phyloP scores from a whole-genome alignment of 1,284 basidiomycete species.

The Leccinum fallax region DNA sequence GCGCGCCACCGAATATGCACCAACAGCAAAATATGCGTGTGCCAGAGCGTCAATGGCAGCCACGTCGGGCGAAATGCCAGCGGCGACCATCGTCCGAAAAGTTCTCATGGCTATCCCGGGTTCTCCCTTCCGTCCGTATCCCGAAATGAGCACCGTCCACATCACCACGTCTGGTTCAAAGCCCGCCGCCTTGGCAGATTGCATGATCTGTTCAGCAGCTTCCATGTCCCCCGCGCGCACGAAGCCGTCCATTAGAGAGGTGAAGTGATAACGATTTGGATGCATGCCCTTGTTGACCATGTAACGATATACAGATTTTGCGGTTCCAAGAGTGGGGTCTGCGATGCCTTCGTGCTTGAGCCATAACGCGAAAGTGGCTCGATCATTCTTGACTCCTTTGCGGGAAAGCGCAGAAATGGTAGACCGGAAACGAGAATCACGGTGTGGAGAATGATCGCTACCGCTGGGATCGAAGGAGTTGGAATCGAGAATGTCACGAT shows the following conservation, averaged over 20 bases:
- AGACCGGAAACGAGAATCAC: constrained; percentile 34
- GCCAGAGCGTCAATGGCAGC: constrained; percentile 68
- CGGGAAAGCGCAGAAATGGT: constrained; percentile 48
- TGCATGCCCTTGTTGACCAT: constrained; percentile 66
- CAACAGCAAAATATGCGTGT: constrained; percentile 62
- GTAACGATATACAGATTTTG: constrained; percentile 52
- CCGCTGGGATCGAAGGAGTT: constrained; percentile 51
- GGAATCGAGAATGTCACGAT: constrained; percentile 22
- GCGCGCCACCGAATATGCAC: constrained; percentile 52
- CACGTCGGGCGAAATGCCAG: constrained; percentile 65
- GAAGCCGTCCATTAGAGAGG: constrained; percentile 71
- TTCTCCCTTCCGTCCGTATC: constrained; percentile 60
- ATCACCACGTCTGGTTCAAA: constrained; percentile 60
- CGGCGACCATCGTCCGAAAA: constrained; percentile 65
- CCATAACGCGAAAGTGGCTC: constrained; percentile 57
- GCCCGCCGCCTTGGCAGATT: constrained; percentile 49
- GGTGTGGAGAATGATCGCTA: constrained; percentile 41
- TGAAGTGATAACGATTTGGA: constrained; percentile 68
- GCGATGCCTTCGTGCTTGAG: constrained; percentile 61
- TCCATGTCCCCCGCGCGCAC: constrained; percentile 53
- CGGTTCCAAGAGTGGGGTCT: constrained; percentile 50
- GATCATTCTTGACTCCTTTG: constrained; percentile 55
- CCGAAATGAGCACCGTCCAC: constrained; percentile 73
- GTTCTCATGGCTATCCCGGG: constrained; percentile 53
- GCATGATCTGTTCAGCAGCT: constrained; percentile 54